phyloP scores from a whole-genome alignment of 2,329 filamentous ascomycete species.

The Penicillium vulpinum region DNA sequence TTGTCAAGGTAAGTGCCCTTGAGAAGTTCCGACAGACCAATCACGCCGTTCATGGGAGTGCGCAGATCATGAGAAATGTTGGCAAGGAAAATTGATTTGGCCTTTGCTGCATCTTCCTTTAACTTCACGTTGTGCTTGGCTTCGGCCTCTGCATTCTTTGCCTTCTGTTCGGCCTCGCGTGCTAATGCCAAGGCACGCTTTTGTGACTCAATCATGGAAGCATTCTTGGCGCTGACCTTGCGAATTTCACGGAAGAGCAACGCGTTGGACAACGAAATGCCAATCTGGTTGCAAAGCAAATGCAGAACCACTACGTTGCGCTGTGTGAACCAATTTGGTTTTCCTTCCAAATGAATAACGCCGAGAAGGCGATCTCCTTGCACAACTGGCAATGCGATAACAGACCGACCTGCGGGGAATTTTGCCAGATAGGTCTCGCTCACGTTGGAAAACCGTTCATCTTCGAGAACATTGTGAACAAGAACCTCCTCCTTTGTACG shows the following conservation, averaged over 20 bases:
- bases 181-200: conserved; percentile 63
- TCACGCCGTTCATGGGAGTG: conserved; percentile 90
- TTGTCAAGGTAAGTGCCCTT: conserved; percentile 57
- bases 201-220: conserved; percentile 66
- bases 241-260: conserved; percentile 62
- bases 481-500: conserved; percentile 65
- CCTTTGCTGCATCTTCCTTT: conserved; percentile 66
- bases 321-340: conserved; percentile 65
- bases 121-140: conserved; percentile 65
- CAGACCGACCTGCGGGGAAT: conserved; percentile 59
- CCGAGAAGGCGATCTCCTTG: conserved; percentile 62
- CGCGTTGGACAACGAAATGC: conserved; percentile 64
- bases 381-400: conserved; percentile 63
- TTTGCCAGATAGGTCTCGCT: conserved; percentile 56
- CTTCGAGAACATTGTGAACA: conserved; percentile 62
- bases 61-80: conserved; percentile 89
- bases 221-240: conserved; percentile 63
- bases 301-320: conserved; percentile 54
- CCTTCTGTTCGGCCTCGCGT: conserved; percentile 63
- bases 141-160: conserved; percentile 64
- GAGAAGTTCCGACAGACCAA: conserved; percentile 69
- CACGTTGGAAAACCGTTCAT: conserved; percentile 65
- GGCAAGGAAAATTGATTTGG: conserved; percentile 93
- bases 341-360: conserved; percentile 62
- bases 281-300: conserved; percentile 64